These are phyloP conservation scores for Amesomyces nigricolor DNA, from an alignment of 2,329 filamentous ascomycete species.

Conservation along the genomic window DNA sequence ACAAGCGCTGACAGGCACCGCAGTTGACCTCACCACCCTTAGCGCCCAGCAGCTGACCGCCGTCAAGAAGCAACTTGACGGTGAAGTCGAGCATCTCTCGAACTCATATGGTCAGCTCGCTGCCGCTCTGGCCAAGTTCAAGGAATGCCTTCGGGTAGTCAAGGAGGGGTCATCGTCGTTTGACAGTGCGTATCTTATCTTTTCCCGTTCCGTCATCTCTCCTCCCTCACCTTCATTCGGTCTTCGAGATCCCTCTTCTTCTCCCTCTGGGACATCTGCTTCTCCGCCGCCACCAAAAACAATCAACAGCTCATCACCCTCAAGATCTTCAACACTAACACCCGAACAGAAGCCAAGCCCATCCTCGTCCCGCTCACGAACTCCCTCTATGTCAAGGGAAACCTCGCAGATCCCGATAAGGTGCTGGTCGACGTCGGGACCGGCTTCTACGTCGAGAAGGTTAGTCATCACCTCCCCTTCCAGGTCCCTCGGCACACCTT, in stretches of 20 bases:
- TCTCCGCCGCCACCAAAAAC: too few species aligned
- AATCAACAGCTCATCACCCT: too few species aligned
- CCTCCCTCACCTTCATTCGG: background rate
- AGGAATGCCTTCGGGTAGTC: slow-evolving; percentile 79
- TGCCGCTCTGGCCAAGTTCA: slow-evolving; percentile 84
- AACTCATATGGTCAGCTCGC: slow-evolving; percentile 85
- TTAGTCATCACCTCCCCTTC: slow-evolving; percentile 29
- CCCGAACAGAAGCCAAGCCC: slow-evolving; percentile 39
- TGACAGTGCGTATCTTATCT: slow-evolving; percentile 15
- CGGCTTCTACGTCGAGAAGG: slow-evolving; percentile 93
- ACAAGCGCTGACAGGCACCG: background rate
- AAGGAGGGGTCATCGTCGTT: slow-evolving; percentile 34
- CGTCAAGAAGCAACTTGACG: slow-evolving; percentile 93
- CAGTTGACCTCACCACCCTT: slow-evolving; percentile 66
- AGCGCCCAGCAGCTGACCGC: slow-evolving; percentile 79
- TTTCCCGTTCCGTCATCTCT: slow-evolving; percentile 17
- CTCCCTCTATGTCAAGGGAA: slow-evolving; percentile 88
- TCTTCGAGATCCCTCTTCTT: background rate
- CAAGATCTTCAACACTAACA: background rate
- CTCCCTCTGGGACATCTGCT: too few species aligned
- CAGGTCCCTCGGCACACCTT: background rate
- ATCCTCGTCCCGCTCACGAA: slow-evolving; percentile 93
- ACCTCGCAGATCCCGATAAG: slow-evolving; percentile 64
- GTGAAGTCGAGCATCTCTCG: slow-evolving; percentile 92
- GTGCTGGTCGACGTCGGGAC: slow-evolving; percentile 92